Base-by-base conservation (phyloP, 1,284 basidiomycete species). In the Rhizoctonia solani region DNA sequence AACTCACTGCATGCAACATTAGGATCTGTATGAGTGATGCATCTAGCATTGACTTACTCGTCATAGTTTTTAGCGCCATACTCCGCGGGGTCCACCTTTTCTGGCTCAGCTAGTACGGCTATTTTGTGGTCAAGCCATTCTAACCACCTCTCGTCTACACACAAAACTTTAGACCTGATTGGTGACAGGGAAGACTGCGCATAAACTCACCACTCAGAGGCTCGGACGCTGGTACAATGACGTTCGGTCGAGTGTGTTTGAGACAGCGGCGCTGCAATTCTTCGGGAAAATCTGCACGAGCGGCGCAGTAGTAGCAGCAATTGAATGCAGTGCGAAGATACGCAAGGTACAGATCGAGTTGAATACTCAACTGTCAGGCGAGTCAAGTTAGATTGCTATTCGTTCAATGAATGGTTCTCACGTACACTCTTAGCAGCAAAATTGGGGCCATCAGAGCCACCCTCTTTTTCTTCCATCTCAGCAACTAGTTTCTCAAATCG, bases 291-390 rank as follows among this genome's bases (percentile, higher is more conserved):
- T 95, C 90, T 75, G 88, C 90, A 72, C 92, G 85, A 75, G 93
- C 88, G 73, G 91, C 88, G 81, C 95, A 98, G 80, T 98, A 98
- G 79, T 95, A 98, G 84, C 95, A 95, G 75, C 90, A 88, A 83
- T 92, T 84, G 79, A 90, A 93, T 59, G 88, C 90, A 75, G 85
- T 82, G 73, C 93, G 89, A 74, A 95, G 80, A 78, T 93, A 93
- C 63, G 87, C 85, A 76, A 94, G 81, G 76, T 92, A 92, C 76
- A 94, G 78, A 80, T 95, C 93, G 77, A 95, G 41, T 52, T 70
- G 67, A 68, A 66, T 67, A 21, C 67, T 42, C 54, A 66, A 42
- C 44, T 49, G n/a, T 34, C 3, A 30, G 11, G 32, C 46, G 11
- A 21, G 19, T 4, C 23, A 0, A 2, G 34, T 49, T 19, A 65